phyloP scores from a whole-genome alignment of 179 eudicot species.

The Dionaea muscipula region DNA sequence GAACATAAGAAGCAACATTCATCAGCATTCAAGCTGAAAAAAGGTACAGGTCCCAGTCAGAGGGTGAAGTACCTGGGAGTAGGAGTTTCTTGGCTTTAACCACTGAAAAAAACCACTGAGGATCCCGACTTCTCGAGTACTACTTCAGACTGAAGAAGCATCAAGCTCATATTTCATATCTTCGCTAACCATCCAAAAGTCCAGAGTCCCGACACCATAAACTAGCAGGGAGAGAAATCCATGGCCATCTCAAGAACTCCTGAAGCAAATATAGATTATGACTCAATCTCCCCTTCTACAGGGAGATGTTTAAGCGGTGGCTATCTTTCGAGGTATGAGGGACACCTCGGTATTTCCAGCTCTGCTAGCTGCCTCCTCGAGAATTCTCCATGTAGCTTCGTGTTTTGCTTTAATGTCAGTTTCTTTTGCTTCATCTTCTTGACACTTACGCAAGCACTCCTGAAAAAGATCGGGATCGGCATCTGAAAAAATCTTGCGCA shows the following conservation, averaged over 20 bases:
- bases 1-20: slow-evolving; percentile 9
- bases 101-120: not conserved
- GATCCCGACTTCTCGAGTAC: not conserved
- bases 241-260: slow-evolving; percentile 7
- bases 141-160: not conserved
- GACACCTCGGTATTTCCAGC: slow-evolving; percentile 17
- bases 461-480: slow-evolving; percentile 46
- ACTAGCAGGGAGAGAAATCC: slow-evolving; percentile 5
- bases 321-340: slow-evolving; percentile 12
- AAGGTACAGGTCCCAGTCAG: slow-evolving; percentile 13
- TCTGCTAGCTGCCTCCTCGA: slow-evolving; percentile 41
- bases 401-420: slow-evolving; percentile 34
- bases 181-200: not conserved
- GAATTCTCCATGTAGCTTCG: slow-evolving; percentile 50
- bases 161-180: not conserved
- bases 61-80: slow-evolving; percentile 21
- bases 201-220: slow-evolving; percentile 5
- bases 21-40: slow-evolving; percentile 16
- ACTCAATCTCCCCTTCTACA: slow-evolving; percentile 12
- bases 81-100: slow-evolving; percentile 9
- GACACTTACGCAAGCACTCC: slow-evolving; percentile 49
- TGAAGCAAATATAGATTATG: slow-evolving; percentile 2
- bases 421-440: slow-evolving; percentile 45
- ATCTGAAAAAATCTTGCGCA: slow-evolving; percentile 56
- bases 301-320: slow-evolving; percentile 4